Evolutionary conservation across 805 yeast genomes (phyloP).

Genomic region (Ogataea nonfermentans): DNA sequence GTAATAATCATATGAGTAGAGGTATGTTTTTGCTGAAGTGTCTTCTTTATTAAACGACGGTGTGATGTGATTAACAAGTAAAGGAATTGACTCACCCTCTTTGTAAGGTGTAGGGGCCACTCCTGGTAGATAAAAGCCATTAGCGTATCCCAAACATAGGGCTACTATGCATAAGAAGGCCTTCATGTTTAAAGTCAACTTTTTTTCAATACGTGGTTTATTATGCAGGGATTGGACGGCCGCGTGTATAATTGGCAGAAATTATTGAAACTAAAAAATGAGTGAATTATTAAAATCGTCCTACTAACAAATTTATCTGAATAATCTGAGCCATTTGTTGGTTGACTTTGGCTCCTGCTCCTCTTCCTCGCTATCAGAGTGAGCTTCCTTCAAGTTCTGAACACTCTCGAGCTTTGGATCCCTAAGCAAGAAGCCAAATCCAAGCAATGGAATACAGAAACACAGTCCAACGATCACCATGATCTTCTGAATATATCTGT

Average conservation of each 20-base stretch:
- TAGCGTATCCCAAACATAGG: slow-evolving; percentile 17
- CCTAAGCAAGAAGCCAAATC: slow-evolving; percentile 48
- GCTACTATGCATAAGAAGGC: slow-evolving; percentile 7
- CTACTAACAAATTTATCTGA: too few relatives aligned
- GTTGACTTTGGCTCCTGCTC: background rate
- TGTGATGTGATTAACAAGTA: slow-evolving; percentile 86
- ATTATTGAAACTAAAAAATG: slow-evolving; percentile 1
- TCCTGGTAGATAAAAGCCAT: slow-evolving; percentile 89
- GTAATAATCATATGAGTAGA: slow-evolving; percentile 81
- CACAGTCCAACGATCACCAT: slow-evolving; percentile 55
- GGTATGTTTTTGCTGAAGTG: slow-evolving; percentile 48
- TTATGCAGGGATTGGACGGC: background rate
- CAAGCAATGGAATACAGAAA: slow-evolving; percentile 52
- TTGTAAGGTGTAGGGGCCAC: slow-evolving; percentile 91
- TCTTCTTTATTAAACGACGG: slow-evolving; percentile 57
- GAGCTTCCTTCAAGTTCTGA: slow-evolving; percentile 20
- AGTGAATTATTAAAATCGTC: background rate
- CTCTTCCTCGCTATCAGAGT: slow-evolving; percentile 1
- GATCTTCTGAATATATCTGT: slow-evolving; percentile 56
- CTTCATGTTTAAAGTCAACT: slow-evolving; percentile 6
- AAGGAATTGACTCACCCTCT: slow-evolving; percentile 67
- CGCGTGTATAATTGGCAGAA: background rate
- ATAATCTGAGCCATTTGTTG: too few relatives aligned
- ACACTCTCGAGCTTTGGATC: slow-evolving; percentile 33
- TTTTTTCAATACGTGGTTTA: slow-evolving; percentile 11